Evolutionary conservation across 345 rosid species (phyloP).

Genomic region (Eutrema heterophyllum): DNA sequence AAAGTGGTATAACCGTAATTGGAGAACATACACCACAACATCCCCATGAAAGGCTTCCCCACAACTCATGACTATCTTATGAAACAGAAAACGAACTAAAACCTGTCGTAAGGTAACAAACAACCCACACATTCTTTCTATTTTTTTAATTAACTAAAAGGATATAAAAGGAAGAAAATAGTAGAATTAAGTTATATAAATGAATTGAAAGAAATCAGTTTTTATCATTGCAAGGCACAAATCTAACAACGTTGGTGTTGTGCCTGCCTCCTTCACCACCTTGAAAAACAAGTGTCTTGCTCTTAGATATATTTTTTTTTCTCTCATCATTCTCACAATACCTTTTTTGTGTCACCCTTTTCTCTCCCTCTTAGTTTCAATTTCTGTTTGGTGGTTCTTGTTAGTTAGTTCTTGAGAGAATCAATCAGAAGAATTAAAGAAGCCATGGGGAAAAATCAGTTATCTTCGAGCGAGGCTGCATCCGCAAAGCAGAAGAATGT

Average conservation of each 20-base stretch:
- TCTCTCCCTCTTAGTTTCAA: background rate
- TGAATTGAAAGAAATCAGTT: background rate
- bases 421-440: background rate
- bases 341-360: background rate
- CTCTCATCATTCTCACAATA: background rate
- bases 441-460: constrained; percentile 2
- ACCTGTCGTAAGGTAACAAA: background rate
- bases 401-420: background rate
- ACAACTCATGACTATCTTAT: background rate
- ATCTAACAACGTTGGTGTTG: background rate
- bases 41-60: background rate
- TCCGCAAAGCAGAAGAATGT: constrained; percentile 33
- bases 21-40: background rate
- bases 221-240: background rate
- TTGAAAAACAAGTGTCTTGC: background rate
- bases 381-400: background rate
- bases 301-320: background rate
- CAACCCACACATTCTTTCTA: background rate
- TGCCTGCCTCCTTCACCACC: background rate
- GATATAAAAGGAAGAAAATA: background rate
- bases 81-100: background rate
- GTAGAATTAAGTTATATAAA: background rate
- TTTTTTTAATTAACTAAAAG: background rate
- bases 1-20: background rate
- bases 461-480: background rate